A percentile compares a stretch with the other conserved stretches of the same genome.
Evolutionary conservation across 2,329 filamentous ascomycete genomes (phyloP).

Genomic region (Bimuria novae-zelandiae): DNA sequence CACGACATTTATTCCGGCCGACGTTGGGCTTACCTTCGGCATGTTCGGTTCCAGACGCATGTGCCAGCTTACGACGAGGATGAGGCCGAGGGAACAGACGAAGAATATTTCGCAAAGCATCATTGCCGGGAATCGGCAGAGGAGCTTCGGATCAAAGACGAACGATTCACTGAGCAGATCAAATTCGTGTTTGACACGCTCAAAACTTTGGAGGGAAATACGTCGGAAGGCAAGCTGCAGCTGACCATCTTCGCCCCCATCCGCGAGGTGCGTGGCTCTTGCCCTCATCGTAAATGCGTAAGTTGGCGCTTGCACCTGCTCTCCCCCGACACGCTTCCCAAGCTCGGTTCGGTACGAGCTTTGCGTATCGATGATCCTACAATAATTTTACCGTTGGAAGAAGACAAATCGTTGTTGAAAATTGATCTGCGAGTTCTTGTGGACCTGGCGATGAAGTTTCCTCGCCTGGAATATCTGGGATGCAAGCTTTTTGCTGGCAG

Average conservation of each 20-base stretch:
- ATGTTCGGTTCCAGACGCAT: background rate
- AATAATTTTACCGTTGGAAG: conserved; percentile 1
- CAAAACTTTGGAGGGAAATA: conserved; percentile 12
- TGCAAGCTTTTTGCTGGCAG: conserved; percentile 6
- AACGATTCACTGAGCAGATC: conserved; percentile 17
- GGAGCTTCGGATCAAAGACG: conserved; percentile 15
- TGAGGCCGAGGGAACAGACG: background rate
- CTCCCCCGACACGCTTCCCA: conserved; percentile 2
- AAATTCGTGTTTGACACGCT: conserved; percentile 13
- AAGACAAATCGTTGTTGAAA: conserved; percentile 7
- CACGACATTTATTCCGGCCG: background rate
- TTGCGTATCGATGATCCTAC: background rate
- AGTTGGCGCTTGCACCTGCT: conserved; percentile 14
- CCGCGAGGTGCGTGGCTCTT: background rate
- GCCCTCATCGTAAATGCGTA: conserved; percentile 5
- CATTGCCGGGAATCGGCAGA: conserved; percentile 13
- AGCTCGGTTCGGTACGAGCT: conserved; percentile 1
- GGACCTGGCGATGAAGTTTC: conserved; percentile 10
- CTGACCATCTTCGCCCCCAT: conserved; percentile 15
- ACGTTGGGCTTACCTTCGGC: background rate
- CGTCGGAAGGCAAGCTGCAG: conserved; percentile 2
- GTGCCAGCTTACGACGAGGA: background rate
- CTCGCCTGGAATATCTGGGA: conserved; percentile 5
- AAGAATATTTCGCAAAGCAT: background rate
- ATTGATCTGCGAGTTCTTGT: conserved; percentile 11